A percentile compares a stretch with the other conserved stretches of the same genome.
phyloP scores from a whole-genome alignment of 2,329 filamentous ascomycete genomes.

The Sporothrix variecibatus region DNA sequence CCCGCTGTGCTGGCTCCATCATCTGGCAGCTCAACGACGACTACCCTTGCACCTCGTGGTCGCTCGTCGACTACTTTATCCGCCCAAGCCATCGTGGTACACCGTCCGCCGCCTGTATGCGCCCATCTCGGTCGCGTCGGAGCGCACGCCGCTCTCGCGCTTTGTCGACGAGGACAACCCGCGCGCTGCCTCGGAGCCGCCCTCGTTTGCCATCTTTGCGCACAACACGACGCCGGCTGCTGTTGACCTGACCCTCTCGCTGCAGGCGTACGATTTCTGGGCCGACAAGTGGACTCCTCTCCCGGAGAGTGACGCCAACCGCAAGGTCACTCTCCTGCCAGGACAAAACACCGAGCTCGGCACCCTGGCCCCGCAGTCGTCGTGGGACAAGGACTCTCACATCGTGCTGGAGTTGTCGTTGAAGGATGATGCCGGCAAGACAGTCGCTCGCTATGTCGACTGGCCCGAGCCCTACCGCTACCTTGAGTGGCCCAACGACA shows the following conservation, averaged over 20 bases:
- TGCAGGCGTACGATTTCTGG: constrained; percentile 8
- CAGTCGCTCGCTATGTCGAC: constrained; percentile 65
- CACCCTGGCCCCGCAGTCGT: neutral
- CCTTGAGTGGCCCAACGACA: constrained; percentile 53
- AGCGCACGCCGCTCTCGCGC: constrained; percentile 44
- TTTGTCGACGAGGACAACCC: constrained; percentile 10
- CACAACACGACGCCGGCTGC: neutral
- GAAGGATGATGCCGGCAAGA: constrained; percentile 30
- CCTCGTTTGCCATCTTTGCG: neutral
- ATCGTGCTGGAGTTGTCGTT: constrained; percentile 45
- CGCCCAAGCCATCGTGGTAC: constrained; percentile 77
- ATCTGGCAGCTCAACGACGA: constrained; percentile 88
- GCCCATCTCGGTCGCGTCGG: constrained; percentile 69
- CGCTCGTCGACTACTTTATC: constrained; percentile 76
- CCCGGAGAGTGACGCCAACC: neutral
- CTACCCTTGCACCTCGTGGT: constrained; percentile 80
- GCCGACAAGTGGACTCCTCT: neutral
- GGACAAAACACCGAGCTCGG: constrained; percentile 12
- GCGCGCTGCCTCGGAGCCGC: neutral
- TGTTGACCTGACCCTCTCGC: neutral
- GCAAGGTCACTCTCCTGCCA: neutral
- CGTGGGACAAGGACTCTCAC: constrained; percentile 44
- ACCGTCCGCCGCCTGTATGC: constrained; percentile 77
- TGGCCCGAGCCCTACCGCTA: constrained; percentile 75
- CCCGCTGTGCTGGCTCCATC: constrained; percentile 73